Evolutionary conservation across 2,329 filamentous ascomycete genomes (phyloP).

Genomic region (Teratosphaeria pseudoeucalypti): DNA sequence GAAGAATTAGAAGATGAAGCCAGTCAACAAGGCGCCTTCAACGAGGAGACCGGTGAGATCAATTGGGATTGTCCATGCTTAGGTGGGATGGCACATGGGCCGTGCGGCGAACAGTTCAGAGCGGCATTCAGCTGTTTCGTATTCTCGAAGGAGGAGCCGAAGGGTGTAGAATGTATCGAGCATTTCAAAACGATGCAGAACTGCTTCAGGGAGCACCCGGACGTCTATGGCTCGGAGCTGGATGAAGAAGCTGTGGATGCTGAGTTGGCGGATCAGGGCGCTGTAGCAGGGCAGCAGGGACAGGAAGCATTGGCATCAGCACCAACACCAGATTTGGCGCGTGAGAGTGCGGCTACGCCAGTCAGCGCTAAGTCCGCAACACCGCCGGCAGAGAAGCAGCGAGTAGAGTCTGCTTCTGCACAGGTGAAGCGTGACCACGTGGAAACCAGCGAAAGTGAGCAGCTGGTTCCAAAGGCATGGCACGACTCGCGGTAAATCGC

Average conservation of each 20-base stretch:
- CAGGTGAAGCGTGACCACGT: constrained; percentile 24
- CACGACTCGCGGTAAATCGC: constrained; percentile 28
- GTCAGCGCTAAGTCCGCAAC: constrained; percentile 7
- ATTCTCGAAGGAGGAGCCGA: constrained; percentile 86
- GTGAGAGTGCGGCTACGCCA: not conserved
- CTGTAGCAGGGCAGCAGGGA: not conserved
- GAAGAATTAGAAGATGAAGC: constrained; percentile 69
- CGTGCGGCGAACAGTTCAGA: constrained; percentile 92
- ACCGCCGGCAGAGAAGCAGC: constrained; percentile 15
- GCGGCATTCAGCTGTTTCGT: constrained; percentile 97
- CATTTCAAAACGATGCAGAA: constrained; percentile 78
- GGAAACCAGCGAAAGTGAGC: constrained; percentile 31
- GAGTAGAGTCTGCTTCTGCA: constrained; percentile 19
- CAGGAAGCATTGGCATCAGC: not conserved
- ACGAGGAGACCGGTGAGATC: constrained; percentile 97
- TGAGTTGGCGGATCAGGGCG: constrained; percentile 12
- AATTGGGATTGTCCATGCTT: constrained; percentile 99
- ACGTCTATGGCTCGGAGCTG: constrained; percentile 83
- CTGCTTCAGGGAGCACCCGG: constrained; percentile 87
- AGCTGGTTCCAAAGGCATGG: constrained; percentile 39
- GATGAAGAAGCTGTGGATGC: constrained; percentile 46
- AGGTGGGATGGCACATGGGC: constrained; percentile 92
- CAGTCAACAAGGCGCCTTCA: constrained; percentile 81
- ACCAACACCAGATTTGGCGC: not conserved
- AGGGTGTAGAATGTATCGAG: constrained; percentile 39